phyloP scores from a whole-genome alignment of 2,329 filamentous ascomycete species.

The Hortaea sp. region DNA sequence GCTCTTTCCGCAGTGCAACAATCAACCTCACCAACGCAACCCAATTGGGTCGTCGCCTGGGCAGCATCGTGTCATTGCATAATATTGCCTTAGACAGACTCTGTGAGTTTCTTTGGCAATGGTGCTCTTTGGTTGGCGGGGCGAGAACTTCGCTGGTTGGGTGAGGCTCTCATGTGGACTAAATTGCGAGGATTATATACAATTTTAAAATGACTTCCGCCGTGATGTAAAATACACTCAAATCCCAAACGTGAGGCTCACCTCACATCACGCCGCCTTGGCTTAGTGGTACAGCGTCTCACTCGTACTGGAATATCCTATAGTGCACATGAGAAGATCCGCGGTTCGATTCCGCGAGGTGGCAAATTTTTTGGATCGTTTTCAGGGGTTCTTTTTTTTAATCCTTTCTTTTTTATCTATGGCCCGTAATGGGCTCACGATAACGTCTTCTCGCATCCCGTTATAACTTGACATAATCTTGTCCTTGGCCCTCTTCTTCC shows the following conservation, averaged over 20 bases:
- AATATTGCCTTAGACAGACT: not conserved
- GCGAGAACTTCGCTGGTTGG: not conserved
- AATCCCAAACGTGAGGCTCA: too few species aligned
- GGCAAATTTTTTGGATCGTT: not conserved
- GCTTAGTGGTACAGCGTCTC: constrained; percentile 13
- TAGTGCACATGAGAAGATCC: constrained; percentile 7
- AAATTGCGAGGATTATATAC: not conserved
- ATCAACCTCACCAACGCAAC: too few species aligned
- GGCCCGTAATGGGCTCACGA: too few species aligned
- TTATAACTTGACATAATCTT: too few species aligned
- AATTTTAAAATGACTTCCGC: too few species aligned
- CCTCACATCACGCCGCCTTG: not conserved
- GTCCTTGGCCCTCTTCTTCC: too few species aligned
- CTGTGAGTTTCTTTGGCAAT: not conserved
- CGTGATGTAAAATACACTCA: not conserved
- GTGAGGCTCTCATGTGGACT: not conserved
- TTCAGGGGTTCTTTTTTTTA: too few species aligned
- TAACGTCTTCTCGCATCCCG: too few species aligned
- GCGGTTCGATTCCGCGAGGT: constrained; percentile 7
- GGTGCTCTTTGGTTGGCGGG: not conserved
- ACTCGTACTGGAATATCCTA: constrained; percentile 3
- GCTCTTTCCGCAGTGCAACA: too few species aligned
- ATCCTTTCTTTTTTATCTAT: too few species aligned
- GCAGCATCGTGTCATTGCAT: not conserved
- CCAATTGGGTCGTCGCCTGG: not conserved